A percentile compares a stretch with the other conserved stretches of the same genome.
phyloP scores from a whole-genome alignment of 805 yeast genomes.

The Sugiyamaella qingdaonensis region DNA sequence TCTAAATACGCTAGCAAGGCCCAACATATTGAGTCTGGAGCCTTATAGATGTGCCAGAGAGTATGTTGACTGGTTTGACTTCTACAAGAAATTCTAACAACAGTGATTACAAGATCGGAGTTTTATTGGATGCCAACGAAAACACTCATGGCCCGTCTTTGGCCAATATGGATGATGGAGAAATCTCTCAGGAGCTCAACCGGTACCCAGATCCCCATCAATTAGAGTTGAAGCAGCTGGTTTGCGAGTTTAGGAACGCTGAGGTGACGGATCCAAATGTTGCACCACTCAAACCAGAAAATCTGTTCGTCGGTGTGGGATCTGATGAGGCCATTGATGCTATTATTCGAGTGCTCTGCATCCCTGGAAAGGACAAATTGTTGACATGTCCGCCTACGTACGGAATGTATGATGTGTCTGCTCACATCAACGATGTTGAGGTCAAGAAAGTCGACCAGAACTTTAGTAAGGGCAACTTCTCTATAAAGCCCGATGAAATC shows the following conservation, averaged over 20 bases:
- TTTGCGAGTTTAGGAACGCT: conserved; percentile 65
- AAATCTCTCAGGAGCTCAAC: conserved; percentile 57
- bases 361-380: conserved; percentile 78
- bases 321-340: conserved; percentile 95
- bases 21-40: conserved; percentile 74
- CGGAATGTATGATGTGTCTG: conserved; percentile 94
- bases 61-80: conserved; percentile 25
- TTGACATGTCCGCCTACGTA: conserved; percentile 92
- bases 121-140: conserved; percentile 92
- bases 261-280: conserved; percentile 22
- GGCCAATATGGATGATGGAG: conserved; percentile 40
- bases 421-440: conserved; percentile 82
- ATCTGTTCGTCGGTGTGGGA: conserved; percentile 91
- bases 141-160: conserved; percentile 89
- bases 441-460: conserved; percentile 71
- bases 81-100: not conserved
- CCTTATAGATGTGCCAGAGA: conserved; percentile 98
- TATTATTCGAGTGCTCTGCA: conserved; percentile 75
- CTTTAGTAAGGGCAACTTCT: conserved; percentile 47
- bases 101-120: conserved; percentile 78
- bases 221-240: conserved; percentile 61
- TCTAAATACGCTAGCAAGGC: conserved; percentile 62
- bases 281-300: conserved; percentile 48
- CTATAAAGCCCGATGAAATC: conserved; percentile 55
- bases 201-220: conserved; percentile 99